phyloP scores from a whole-genome alignment of 164 flowering plant genomes.

The Liriodendron chinense region DNA sequence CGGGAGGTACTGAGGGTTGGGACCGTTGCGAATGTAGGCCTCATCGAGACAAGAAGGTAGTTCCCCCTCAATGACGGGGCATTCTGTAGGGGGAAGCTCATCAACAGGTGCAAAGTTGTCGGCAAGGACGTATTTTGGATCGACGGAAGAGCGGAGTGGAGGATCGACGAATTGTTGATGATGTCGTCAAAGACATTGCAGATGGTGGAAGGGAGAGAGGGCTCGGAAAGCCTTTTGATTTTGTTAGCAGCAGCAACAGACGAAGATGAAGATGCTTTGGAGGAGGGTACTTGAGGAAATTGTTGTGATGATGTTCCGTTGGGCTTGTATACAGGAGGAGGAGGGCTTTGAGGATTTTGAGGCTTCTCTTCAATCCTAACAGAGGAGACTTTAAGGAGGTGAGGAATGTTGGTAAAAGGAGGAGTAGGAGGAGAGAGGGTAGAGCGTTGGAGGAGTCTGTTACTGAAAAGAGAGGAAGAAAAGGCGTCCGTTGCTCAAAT shows the following conservation, averaged over 20 bases:
- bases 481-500: neutral
- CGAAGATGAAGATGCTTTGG: neutral
- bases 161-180: slow-evolving; percentile 68
- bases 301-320: neutral
- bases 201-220: slow-evolving; percentile 25
- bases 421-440: neutral
- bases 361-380: neutral
- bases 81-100: slow-evolving; percentile 76
- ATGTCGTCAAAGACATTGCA: slow-evolving; percentile 50
- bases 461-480: neutral
- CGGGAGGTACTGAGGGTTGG: slow-evolving; percentile 79
- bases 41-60: slow-evolving; percentile 69
- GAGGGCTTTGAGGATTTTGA: neutral
- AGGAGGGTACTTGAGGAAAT: neutral
- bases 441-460: neutral
- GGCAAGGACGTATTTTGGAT: slow-evolving; percentile 57
- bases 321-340: neutral
- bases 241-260: neutral
- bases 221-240: neutral
- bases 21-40: slow-evolving; percentile 83
- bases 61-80: slow-evolving; percentile 46
- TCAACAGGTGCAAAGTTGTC: slow-evolving; percentile 76
- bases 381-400: neutral
- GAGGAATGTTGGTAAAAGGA: neutral
- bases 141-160: slow-evolving; percentile 46